Conservation (phyloP, 805 yeast genomes). For the Metschnikowia similis region DNA sequence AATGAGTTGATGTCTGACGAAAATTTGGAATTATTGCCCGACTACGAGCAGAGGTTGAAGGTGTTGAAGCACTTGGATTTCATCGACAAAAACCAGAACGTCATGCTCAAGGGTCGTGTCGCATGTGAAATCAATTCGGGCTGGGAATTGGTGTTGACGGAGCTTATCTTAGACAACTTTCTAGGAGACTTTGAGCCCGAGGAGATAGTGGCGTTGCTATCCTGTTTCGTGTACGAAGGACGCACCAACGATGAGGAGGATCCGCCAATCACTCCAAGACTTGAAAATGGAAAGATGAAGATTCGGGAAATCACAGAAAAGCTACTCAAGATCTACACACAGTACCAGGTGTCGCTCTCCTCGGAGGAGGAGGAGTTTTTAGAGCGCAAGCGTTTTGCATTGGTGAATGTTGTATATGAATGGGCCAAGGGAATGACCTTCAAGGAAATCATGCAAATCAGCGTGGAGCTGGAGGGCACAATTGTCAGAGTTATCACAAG, state of each 20-base stretch:
- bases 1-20: constrained; percentile 74
- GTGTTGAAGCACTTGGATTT: constrained; percentile 78
- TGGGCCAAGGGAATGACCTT: constrained; percentile 97
- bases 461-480: constrained; percentile 92
- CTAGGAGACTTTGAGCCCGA: constrained; percentile 91
- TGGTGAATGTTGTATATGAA: constrained; percentile 91
- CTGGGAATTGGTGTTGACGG: constrained; percentile 86
- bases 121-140: constrained; percentile 92
- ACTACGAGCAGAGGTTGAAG: constrained; percentile 81
- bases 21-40: constrained; percentile 85
- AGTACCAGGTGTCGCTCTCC: constrained; percentile 69
- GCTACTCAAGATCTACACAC: constrained; percentile 56
- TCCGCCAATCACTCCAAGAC: constrained; percentile 66
- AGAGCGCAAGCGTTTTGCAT: constrained; percentile 80
- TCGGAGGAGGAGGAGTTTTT: constrained; percentile 82
- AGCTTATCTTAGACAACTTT: constrained; percentile 84
- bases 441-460: constrained; percentile 83
- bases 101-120: constrained; percentile 83
- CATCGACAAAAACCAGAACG: constrained; percentile 72
- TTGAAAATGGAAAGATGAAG: constrained; percentile 62
- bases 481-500: constrained; percentile 94
- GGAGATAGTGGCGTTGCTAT: constrained; percentile 91
- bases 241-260: constrained; percentile 60
- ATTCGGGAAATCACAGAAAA: constrained; percentile 68
- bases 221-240: constrained; percentile 93